These are phyloP conservation scores for Pseudogymnoascus sp. DNA, from an alignment of 2,329 filamentous ascomycete species.

Conservation along the genomic window DNA sequence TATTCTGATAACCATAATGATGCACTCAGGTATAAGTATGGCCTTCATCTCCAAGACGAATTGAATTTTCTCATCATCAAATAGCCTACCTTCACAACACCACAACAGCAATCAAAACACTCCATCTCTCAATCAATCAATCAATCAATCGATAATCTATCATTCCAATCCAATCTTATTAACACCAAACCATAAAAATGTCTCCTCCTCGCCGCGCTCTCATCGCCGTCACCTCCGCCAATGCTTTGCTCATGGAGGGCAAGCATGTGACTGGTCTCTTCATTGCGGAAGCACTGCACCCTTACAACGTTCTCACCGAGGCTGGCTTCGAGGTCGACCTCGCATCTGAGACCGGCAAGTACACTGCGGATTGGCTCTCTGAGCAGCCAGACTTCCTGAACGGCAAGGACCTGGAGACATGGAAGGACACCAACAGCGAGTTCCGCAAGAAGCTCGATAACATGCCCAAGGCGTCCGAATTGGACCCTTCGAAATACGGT, in stretches of 20 bases:
- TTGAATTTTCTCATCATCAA: neutral
- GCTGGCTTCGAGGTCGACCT: constrained; percentile 41
- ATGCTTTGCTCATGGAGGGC: constrained; percentile 33
- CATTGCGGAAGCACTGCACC: constrained; percentile 40
- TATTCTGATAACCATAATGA: neutral
- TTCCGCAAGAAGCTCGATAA: constrained; percentile 39
- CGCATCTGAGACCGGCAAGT: constrained; percentile 37
- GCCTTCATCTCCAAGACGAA: neutral
- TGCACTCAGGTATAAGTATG: neutral
- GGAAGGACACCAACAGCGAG: constrained; percentile 33
- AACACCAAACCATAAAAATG: constrained; percentile 23
- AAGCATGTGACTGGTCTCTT: constrained; percentile 37
- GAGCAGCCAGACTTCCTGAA: constrained; percentile 35
- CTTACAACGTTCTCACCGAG: constrained; percentile 36
- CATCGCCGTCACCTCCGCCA: constrained; percentile 36
- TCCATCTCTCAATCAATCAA: neutral
- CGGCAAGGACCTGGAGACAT: constrained; percentile 32
- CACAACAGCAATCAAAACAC: neutral
- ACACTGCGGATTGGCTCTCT: constrained; percentile 37
- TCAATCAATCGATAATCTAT: neutral
- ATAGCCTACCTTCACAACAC: neutral
- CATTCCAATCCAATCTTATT: neutral
- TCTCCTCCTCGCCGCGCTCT: constrained; percentile 35
- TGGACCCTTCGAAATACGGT: constrained; percentile 29
- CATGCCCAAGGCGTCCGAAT: constrained; percentile 30